Percentiles rank a stretch among this genome's conserved stretches.
Evolutionary conservation across 345 rosid genomes (phyloP).

Genomic region (Tarenaya hassleriana): DNA sequence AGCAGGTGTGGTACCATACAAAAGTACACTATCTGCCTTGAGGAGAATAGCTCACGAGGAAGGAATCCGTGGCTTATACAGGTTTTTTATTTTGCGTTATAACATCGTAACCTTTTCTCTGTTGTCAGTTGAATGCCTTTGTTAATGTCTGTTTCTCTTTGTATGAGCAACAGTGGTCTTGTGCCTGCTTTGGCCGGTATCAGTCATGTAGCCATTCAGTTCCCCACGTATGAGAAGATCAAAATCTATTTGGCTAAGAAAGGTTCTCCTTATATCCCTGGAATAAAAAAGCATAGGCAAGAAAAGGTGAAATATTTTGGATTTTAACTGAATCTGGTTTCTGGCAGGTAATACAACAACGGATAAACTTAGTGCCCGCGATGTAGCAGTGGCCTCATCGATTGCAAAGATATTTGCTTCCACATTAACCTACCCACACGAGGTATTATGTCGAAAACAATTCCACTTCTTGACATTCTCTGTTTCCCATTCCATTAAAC

Average conservation of each 20-base stretch:
- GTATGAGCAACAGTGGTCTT: constrained; percentile 56
- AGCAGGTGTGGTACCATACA: constrained; percentile 57
- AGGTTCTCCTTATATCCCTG: constrained; percentile 37
- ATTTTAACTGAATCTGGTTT: constrained; percentile 11
- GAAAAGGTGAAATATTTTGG: constrained; percentile 10
- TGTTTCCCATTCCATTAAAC: not conserved
- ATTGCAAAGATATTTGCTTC: constrained; percentile 87
- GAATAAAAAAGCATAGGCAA: constrained; percentile 1
- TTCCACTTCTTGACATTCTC: not conserved
- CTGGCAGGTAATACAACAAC: constrained; percentile 51
- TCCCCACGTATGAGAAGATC: constrained; percentile 71
- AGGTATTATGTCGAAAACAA: constrained; percentile 39
- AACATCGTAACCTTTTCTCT: constrained; percentile 11
- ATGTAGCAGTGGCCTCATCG: constrained; percentile 86
- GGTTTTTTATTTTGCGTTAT: constrained; percentile 31
- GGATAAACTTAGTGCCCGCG: constrained; percentile 64
- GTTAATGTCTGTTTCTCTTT: constrained; percentile 7
- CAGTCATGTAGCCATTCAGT: constrained; percentile 92
- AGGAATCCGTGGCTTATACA: constrained; percentile 83
- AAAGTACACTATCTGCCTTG: constrained; percentile 67
- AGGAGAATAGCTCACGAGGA: constrained; percentile 74
- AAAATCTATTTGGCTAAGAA: constrained; percentile 55
- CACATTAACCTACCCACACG: constrained; percentile 85
- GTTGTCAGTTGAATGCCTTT: not conserved
- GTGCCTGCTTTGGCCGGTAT: constrained; percentile 84